Conservation (phyloP, 306 rosid genomes). For the Citrullus mucosospermus region DNA sequence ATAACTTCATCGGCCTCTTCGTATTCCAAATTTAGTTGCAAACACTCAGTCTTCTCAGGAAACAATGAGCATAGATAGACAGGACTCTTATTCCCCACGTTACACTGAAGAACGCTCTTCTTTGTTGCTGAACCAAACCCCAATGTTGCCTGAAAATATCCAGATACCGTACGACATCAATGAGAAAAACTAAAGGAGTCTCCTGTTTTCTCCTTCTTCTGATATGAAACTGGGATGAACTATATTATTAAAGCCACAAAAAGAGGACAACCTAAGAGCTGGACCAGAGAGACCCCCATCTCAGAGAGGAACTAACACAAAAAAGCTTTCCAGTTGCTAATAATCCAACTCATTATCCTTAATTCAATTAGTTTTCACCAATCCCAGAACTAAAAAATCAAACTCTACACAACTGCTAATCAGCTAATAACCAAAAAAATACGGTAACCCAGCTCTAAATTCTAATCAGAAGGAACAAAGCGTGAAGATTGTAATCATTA, state of each 20-base stretch:
- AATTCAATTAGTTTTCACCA: not conserved
- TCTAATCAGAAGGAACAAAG: not conserved
- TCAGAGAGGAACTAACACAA: not conserved
- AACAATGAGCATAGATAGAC: constrained; percentile 62
- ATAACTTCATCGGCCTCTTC: constrained; percentile 66
- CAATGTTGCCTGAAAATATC: constrained; percentile 44
- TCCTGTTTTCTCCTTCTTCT: not conserved
- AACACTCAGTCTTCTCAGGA: constrained; percentile 55
- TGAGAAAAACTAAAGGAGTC: not conserved
- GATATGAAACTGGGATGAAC: not conserved
- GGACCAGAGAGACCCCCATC: not conserved
- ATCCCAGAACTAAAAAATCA: not conserved
- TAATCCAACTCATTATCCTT: not conserved
- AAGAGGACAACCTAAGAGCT: not conserved
- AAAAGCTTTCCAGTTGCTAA: not conserved
- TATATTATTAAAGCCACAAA: not conserved
- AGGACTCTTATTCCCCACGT: constrained; percentile 70
- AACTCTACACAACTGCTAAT: not conserved
- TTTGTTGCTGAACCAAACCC: constrained; percentile 45
- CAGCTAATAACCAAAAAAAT: not conserved
- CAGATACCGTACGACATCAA: not conserved
- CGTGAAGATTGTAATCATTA: constrained; percentile 2
- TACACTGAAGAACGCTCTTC: constrained; percentile 76
- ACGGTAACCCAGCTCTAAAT: not conserved
- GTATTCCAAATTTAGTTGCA: constrained; percentile 71